Evolutionary conservation across 1,284 basidiomycete genomes (phyloP).

Genomic region (Fomitopsis palustris): DNA sequence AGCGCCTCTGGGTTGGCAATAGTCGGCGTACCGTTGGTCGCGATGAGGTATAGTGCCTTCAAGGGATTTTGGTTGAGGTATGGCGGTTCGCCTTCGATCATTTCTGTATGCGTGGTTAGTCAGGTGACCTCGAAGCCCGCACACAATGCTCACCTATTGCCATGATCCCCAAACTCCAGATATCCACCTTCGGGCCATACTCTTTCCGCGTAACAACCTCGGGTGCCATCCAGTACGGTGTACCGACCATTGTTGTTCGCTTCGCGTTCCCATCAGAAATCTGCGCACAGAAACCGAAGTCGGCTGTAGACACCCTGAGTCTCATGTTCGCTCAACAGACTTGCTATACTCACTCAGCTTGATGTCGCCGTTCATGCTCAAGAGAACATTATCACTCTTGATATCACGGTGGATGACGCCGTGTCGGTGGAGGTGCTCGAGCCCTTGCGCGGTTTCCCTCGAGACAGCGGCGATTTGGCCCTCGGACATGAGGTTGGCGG

Average conservation of each 20-base stretch:
- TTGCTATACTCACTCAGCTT: slow-evolving; percentile 80
- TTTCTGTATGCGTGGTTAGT: slow-evolving; percentile 29
- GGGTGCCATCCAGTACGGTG: slow-evolving; percentile 99
- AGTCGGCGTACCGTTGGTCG: slow-evolving; percentile 96
- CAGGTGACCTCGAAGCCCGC: too few species aligned
- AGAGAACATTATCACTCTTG: slow-evolving; percentile 95
- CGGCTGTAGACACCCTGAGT: slow-evolving; percentile 54
- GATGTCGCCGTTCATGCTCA: slow-evolving; percentile 92
- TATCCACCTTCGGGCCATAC: slow-evolving; percentile 98
- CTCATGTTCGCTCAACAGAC: background rate
- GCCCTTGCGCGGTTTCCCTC: slow-evolving; percentile 85
- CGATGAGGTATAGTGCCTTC: slow-evolving; percentile 94
- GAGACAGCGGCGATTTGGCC: slow-evolving; percentile 94
- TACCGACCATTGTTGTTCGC: slow-evolving; percentile 99
- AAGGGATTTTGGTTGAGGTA: slow-evolving; percentile 97
- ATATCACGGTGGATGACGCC: slow-evolving; percentile 98
- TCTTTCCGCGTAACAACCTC: slow-evolving; percentile 98
- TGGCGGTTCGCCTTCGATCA: slow-evolving; percentile 99
- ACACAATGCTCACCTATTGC: slow-evolving; percentile 70
- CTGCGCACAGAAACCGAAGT: slow-evolving; percentile 99
- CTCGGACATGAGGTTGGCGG: slow-evolving; percentile 94
- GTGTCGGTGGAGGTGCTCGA: slow-evolving; percentile 91
- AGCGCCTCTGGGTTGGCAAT: slow-evolving; percentile 95
- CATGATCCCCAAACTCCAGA: slow-evolving; percentile 99
- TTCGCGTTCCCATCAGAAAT: slow-evolving; percentile 92